phyloP scores from a whole-genome alignment of 371 early-diverging fungal genomes.

The Saksenaea vasiformis region DNA sequence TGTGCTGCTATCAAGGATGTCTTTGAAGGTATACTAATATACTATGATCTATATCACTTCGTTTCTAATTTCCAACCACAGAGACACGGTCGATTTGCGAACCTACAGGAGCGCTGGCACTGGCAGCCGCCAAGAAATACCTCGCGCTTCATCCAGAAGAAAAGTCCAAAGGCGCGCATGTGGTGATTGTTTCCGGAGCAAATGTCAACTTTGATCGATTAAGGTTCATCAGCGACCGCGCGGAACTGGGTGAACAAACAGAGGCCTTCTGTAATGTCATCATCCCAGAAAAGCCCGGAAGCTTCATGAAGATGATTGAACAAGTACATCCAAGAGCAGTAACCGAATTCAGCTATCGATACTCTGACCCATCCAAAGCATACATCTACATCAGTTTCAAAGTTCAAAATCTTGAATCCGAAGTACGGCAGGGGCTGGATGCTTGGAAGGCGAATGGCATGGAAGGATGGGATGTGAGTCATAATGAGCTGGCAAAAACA shows the following conservation, averaged over 20 bases:
- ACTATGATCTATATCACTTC: neutral
- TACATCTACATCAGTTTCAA: constrained; percentile 89
- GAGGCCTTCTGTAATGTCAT: constrained; percentile 90
- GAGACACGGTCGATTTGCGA: constrained; percentile 94
- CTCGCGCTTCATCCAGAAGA: constrained; percentile 42
- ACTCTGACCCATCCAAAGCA: constrained; percentile 72
- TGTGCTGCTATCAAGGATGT: constrained; percentile 98
- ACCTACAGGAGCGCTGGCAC: constrained; percentile 90
- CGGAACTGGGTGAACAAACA: constrained; percentile 84
- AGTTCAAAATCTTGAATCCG: constrained; percentile 63
- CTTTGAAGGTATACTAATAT: constrained; percentile 68
- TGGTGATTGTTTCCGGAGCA: constrained; percentile 89
- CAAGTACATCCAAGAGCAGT: constrained; percentile 81
- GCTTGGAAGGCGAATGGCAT: constrained; percentile 63
- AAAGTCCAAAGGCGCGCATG: constrained; percentile 55
- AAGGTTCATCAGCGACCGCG: constrained; percentile 94
- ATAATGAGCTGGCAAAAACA: constrained; percentile 93
- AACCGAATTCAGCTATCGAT: constrained; percentile 95
- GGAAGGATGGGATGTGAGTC: constrained; percentile 77
- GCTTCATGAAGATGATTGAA: constrained; percentile 80
- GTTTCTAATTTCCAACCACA: constrained; percentile 9
- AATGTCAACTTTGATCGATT: constrained; percentile 98
- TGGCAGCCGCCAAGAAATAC: constrained; percentile 91
- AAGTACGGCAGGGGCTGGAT: constrained; percentile 67
- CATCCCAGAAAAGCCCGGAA: constrained; percentile 91